Percentiles rank a stretch among this genome's conserved stretches.
Evolutionary conservation across 2,329 filamentous ascomycete species (phyloP).

Genomic region (Madurella mycetomatis): DNA sequence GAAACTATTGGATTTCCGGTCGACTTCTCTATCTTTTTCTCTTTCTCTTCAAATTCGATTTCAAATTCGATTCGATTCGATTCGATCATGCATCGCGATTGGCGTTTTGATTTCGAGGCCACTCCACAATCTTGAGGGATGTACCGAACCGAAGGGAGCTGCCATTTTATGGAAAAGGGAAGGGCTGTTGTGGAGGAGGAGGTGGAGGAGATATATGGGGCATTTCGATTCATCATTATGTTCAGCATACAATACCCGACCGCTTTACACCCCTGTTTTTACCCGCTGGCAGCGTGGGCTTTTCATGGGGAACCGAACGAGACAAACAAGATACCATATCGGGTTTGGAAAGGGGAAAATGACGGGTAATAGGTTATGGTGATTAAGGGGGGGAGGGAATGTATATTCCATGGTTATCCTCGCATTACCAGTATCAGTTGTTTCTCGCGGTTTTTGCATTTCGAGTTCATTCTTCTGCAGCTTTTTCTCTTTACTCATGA

Average conservation of each 20-base stretch:
- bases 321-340: neutral
- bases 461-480: too few species aligned
- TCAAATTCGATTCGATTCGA: neutral
- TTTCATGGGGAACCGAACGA: neutral
- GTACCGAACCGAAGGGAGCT: neutral
- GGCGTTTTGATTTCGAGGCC: too few species aligned
- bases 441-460: too few species aligned
- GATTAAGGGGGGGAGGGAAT: too few species aligned
- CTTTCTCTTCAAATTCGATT: neutral
- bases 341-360: neutral
- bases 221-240: constrained; percentile 1
- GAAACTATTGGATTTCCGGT: neutral
- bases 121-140: too few species aligned
- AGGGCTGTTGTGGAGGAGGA: neutral
- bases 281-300: constrained; percentile 4
- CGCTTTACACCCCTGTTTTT: neutral
- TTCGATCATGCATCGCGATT: too few species aligned
- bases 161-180: neutral
- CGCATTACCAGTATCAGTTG: too few species aligned
- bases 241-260: constrained; percentile 5
- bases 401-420: too few species aligned
- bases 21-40: constrained; percentile 3
- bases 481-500: too few species aligned
- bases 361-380: too few species aligned
- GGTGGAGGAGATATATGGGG: neutral